Evolutionary conservation across 139 green algal genomes (phyloP).

Genomic region (Volvox africanus): DNA sequence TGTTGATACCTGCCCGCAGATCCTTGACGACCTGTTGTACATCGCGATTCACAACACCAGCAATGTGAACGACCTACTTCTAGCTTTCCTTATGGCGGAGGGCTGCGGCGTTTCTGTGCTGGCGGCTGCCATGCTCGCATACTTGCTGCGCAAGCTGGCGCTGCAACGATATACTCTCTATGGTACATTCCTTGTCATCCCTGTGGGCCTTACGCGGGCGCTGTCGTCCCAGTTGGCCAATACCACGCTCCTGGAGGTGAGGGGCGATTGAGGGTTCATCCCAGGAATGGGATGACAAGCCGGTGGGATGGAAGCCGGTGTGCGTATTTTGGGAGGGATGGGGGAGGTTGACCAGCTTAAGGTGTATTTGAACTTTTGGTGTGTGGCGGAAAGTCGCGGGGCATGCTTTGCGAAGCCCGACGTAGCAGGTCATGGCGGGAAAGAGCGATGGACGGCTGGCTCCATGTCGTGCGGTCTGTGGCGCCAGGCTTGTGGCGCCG

Average conservation of each 20-base stretch:
- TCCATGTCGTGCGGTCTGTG: too few relatives aligned
- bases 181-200: constrained; percentile 26
- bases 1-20: not conserved
- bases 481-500: too few relatives aligned
- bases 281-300: too few relatives aligned
- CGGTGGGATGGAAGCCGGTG: too few relatives aligned
- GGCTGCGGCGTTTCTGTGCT: constrained; percentile 27
- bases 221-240: not conserved
- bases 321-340: too few relatives aligned
- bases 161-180: constrained; percentile 31
- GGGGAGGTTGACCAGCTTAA: too few relatives aligned
- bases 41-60: constrained; percentile 21
- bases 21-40: not conserved
- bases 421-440: too few relatives aligned
- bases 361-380: too few relatives aligned
- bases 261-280: not conserved
- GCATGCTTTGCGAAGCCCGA: too few relatives aligned
- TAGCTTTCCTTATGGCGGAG: constrained; percentile 21
- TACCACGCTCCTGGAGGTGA: constrained; percentile 12
- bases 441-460: too few relatives aligned
- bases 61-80: constrained; percentile 7
- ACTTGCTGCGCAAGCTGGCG: constrained; percentile 25
- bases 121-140: constrained; percentile 17
- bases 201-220: constrained; percentile 12
- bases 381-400: too few relatives aligned